Percentiles rank a stretch among this genome's conserved stretches.
These are phyloP conservation scores for Talaromyces amestolkiae DNA, from an alignment of 2,329 filamentous ascomycete species.

Conservation along the genomic window DNA sequence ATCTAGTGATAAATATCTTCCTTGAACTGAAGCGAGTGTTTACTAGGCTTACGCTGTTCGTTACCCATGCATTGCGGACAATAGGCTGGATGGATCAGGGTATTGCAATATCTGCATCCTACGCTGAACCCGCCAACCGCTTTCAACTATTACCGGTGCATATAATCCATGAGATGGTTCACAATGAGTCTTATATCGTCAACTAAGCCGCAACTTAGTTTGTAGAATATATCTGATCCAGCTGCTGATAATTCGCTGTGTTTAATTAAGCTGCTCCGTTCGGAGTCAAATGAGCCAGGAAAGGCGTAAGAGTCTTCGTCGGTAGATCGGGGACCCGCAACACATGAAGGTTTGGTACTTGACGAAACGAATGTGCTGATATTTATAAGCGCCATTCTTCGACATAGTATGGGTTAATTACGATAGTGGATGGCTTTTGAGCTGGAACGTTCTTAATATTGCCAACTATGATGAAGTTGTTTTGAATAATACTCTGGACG, in stretches of 20 bases:
- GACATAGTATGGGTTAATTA: slow-evolving; percentile 26
- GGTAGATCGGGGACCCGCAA: slow-evolving; percentile 23
- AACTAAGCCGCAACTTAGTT: no score
- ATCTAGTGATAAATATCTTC: no score
- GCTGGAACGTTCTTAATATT: not conserved
- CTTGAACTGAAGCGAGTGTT: no score
- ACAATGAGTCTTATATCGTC: no score
- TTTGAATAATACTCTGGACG: not conserved
- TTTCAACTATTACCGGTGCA: no score
- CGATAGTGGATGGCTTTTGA: not conserved
- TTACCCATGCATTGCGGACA: no score
- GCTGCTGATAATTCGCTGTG: slow-evolving; percentile 43
- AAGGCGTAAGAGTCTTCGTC: slow-evolving; percentile 34
- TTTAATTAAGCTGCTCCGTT: slow-evolving; percentile 43
- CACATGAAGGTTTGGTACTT: not conserved
- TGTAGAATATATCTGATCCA: no score
- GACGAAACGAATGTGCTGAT: not conserved
- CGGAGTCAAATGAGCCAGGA: slow-evolving; percentile 40
- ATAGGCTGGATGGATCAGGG: no score
- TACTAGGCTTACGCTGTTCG: no score
- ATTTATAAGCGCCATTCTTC: slow-evolving; percentile 14
- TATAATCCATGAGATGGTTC: no score
- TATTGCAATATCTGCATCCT: no score
- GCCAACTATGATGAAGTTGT: not conserved
- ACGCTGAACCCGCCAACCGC: no score